Evolutionary conservation across 1,284 basidiomycete genomes (phyloP).

Genomic region (Melanopsichium pennsylvanicum): DNA sequence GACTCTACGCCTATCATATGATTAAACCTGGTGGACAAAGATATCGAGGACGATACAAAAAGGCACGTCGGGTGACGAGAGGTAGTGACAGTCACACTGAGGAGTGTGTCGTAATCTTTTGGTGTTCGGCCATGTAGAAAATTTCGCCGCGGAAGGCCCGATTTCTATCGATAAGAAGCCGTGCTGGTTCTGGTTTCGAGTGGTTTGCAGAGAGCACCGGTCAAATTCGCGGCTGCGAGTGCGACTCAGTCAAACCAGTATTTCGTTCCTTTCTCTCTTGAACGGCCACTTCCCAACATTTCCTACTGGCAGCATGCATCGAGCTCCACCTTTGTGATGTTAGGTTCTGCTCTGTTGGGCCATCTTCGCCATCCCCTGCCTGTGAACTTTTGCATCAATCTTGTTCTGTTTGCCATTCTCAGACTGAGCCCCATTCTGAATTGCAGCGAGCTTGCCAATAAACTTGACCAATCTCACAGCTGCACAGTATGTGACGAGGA

Average conservation of each 20-base stretch:
- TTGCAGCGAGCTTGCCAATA: too few relatives aligned
- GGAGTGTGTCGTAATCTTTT: too few relatives aligned
- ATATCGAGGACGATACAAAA: too few relatives aligned
- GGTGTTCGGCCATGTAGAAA: too few relatives aligned
- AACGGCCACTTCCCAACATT: slow-evolving; percentile 34
- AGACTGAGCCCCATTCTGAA: too few relatives aligned
- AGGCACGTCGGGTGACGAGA: too few relatives aligned
- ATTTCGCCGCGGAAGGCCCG: slow-evolving; percentile 14
- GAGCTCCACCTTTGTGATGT: neutral
- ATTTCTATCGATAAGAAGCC: slow-evolving; percentile 24
- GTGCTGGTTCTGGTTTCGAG: neutral
- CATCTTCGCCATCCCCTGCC: neutral
- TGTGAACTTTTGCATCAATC: too few relatives aligned
- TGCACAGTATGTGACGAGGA: too few relatives aligned
- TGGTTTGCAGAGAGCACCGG: slow-evolving; percentile 2
- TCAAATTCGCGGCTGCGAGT: slow-evolving; percentile 22
- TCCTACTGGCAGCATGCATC: slow-evolving; percentile 1
- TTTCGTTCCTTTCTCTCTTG: slow-evolving; percentile 5
- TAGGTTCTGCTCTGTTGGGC: slow-evolving; percentile 3
- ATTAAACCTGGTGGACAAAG: too few relatives aligned
- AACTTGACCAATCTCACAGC: too few relatives aligned
- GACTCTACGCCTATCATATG: too few relatives aligned
- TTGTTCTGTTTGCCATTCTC: too few relatives aligned
- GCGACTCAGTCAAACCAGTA: neutral
- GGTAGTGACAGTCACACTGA: neutral